Conservation (phyloP, 176 grass and related monocot species). For the Aegilops sharonensis region DNA sequence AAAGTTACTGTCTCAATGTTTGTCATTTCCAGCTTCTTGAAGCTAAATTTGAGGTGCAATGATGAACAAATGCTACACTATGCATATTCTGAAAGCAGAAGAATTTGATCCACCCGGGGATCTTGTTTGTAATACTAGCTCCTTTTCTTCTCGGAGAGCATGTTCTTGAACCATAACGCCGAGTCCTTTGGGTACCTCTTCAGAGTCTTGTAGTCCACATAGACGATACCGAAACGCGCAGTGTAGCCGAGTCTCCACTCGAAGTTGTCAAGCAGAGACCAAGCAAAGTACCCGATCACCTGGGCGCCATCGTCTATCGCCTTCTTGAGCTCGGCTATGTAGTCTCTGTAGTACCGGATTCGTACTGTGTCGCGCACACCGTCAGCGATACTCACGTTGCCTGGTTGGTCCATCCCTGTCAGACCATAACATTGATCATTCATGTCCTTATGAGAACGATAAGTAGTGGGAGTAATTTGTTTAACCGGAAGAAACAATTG, state of each 20-base stretch:
- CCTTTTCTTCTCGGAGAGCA: conserved; percentile 54
- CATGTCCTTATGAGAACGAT: not conserved
- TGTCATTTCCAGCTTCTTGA: conserved; percentile 6
- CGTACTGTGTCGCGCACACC: conserved; percentile 70
- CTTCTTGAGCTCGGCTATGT: conserved; percentile 81
- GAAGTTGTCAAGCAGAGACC: conserved; percentile 95
- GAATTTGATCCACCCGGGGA: not conserved
- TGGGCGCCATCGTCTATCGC: conserved; percentile 67
- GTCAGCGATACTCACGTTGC: conserved; percentile 57
- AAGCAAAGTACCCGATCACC: conserved; percentile 86
- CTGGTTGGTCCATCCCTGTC: conserved; percentile 89
- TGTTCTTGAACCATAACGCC: conserved; percentile 77
- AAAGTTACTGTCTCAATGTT: not conserved
- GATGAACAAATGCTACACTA: not conserved
- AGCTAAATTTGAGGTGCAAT: conserved; percentile 18
- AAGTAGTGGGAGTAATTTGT: not conserved
- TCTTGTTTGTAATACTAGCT: not conserved
- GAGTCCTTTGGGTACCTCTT: conserved; percentile 85
- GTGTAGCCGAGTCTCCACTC: conserved; percentile 89
- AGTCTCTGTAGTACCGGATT: conserved; percentile 66
- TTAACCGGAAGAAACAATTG: not conserved
- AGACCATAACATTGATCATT: not conserved
- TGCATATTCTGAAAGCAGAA: not conserved
- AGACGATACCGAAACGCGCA: conserved; percentile 75
- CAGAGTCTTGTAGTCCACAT: conserved; percentile 72